Percentiles rank a stretch among this genome's conserved stretches.
Conservation (phyloP, 2,329 filamentous ascomycete species). For the Penicillium psychrosexuale region DNA sequence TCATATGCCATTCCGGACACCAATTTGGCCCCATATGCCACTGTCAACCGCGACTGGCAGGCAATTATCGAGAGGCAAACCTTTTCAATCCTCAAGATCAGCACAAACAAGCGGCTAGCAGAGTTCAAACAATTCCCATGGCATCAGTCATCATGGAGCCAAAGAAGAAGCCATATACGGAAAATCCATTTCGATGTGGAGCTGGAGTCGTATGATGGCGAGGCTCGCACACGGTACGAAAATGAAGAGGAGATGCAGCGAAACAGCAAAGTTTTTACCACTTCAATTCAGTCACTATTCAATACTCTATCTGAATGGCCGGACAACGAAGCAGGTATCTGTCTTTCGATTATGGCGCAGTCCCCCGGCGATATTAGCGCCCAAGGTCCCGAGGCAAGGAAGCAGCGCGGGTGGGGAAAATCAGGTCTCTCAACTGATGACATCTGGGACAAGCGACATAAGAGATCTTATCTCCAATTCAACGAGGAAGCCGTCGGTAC, state of each 20-base stretch:
- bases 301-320: background rate
- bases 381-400: background rate
- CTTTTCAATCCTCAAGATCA: background rate
- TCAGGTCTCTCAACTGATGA: background rate
- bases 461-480: background rate
- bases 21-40: background rate
- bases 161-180: background rate
- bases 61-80: background rate
- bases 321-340: background rate
- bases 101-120: background rate
- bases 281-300: background rate
- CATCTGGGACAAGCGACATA: background rate
- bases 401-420: background rate
- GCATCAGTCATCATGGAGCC: background rate
- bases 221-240: background rate
- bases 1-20: background rate
- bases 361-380: background rate
- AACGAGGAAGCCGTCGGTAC: too few relatives aligned
- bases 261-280: background rate
- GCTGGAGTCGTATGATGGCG: background rate
- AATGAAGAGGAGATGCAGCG: background rate
- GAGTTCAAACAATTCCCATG: background rate
- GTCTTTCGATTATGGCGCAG: background rate
- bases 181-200: background rate
- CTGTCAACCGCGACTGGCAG: background rate